Conservation (phyloP, 495 filamentous ascomycete species). For the Oleoguttula mirabilis region DNA sequence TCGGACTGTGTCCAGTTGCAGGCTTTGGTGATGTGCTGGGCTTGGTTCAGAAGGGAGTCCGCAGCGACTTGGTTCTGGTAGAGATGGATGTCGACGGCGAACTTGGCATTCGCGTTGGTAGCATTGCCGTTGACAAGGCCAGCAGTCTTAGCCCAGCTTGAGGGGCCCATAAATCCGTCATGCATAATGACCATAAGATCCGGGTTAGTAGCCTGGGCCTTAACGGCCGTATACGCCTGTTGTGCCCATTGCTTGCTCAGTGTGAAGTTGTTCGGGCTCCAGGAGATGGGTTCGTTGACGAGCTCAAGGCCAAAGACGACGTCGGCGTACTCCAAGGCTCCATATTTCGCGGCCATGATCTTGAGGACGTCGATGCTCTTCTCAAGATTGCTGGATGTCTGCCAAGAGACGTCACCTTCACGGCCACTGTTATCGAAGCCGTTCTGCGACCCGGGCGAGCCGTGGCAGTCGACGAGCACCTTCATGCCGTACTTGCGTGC, state of each 20-base stretch:
- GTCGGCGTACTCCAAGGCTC: constrained; percentile 29
- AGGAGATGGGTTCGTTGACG: constrained; percentile 32
- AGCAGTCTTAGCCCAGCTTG: constrained; percentile 23
- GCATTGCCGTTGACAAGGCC: constrained; percentile 9
- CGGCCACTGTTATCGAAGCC: constrained; percentile 35
- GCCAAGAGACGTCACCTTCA: constrained; percentile 29
- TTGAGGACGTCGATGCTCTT: constrained; percentile 29
- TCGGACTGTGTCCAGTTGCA: constrained; percentile 24
- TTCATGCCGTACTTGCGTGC: constrained; percentile 29
- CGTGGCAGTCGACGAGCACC: constrained; percentile 33
- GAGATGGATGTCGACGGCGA: constrained; percentile 32
- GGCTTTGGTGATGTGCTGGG: constrained; percentile 28
- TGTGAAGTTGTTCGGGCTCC: constrained; percentile 25
- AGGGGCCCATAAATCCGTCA: constrained; percentile 27
- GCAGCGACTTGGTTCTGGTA: constrained; percentile 30
- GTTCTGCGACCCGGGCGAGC: constrained; percentile 34
- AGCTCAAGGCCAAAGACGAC: constrained; percentile 34
- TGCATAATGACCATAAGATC: constrained; percentile 31
- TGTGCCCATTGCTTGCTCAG: constrained; percentile 27
- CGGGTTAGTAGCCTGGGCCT: constrained; percentile 22
- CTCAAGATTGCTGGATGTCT: constrained; percentile 27
- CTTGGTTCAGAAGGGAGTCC: constrained; percentile 27
- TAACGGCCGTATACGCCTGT: constrained; percentile 30
- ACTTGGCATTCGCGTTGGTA: constrained; percentile 5
- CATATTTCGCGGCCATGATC: constrained; percentile 35